Evolutionary conservation across 2,329 filamentous ascomycete species (phyloP).

Genomic region (Xylaria sp.): DNA sequence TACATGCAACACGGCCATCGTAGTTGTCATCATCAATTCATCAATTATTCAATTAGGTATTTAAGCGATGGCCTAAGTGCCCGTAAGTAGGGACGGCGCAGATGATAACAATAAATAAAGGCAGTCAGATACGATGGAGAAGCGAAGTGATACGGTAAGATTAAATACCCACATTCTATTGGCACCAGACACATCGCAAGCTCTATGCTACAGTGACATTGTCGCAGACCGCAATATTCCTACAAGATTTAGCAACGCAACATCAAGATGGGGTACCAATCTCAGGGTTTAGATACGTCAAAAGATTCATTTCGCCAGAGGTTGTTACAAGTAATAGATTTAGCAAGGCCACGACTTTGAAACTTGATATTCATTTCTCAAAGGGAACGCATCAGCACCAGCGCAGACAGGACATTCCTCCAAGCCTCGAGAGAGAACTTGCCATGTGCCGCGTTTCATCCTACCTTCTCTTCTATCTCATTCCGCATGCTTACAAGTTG

Average conservation of each 20-base stretch:
- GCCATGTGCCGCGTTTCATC: conserved; percentile 16
- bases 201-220: conserved; percentile 32
- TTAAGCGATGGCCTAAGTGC: background rate
- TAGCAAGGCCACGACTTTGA: conserved; percentile 2
- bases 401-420: conserved; percentile 18
- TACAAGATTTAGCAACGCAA: conserved; percentile 37
- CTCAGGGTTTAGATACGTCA: conserved; percentile 20
- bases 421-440: conserved; percentile 9
- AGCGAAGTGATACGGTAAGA: background rate
- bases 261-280: conserved; percentile 18
- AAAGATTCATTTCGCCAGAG: conserved; percentile 25
- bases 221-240: conserved; percentile 34
- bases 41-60: background rate
- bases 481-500: background rate
- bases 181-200: conserved; percentile 13
- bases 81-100: background rate
- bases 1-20: background rate
- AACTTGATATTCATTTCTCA: background rate
- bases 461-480: background rate
- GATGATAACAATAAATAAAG: background rate
- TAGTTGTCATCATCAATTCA: background rate
- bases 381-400: conserved; percentile 4
- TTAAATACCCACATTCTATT: conserved; percentile 21
- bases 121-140: background rate
- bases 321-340: conserved; percentile 27